Percentiles rank a stretch among this genome's conserved stretches.
These are phyloP conservation scores for Lippia alba DNA, from an alignment of 305 asterid genomes.

Conservation along the genomic window DNA sequence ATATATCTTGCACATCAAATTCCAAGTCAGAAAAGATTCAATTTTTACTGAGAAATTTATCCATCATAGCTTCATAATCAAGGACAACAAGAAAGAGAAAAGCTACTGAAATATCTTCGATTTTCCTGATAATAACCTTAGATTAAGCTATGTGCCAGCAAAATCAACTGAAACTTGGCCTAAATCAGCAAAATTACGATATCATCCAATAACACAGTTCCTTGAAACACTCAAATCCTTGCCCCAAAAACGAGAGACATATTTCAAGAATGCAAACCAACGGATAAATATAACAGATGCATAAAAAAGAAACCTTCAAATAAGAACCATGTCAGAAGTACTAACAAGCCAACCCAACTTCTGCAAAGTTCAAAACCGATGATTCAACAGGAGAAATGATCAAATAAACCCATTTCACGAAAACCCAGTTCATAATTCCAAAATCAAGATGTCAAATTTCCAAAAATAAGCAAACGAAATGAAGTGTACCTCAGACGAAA, in stretches of 20 bases:
- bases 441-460: constrained; percentile 17
- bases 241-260: too few relatives aligned
- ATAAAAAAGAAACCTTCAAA: constrained; percentile 23
- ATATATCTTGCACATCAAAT: not conserved
- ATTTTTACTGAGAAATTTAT: not conserved
- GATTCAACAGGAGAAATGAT: constrained; percentile 10
- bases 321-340: constrained; percentile 19
- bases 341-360: constrained; percentile 11
- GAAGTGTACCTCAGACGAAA: constrained; percentile 30
- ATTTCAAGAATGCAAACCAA: too few relatives aligned
- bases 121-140: constrained; percentile 3
- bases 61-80: not conserved
- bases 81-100: not conserved
- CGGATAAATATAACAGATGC: not conserved
- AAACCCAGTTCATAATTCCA: constrained; percentile 17
- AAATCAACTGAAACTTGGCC: not conserved
- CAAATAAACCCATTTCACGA: constrained; percentile 3
- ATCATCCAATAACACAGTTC: constrained; percentile 12
- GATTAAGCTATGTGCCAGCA: constrained; percentile 1
- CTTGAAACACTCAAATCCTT: too few relatives aligned
- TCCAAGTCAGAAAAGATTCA: not conserved
- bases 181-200: not conserved
- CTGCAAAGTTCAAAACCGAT: constrained; percentile 6
- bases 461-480: not conserved
- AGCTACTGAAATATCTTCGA: not conserved